phyloP scores from a whole-genome alignment of 257 asterid genomes.

The Solanum lycopersicoides region DNA sequence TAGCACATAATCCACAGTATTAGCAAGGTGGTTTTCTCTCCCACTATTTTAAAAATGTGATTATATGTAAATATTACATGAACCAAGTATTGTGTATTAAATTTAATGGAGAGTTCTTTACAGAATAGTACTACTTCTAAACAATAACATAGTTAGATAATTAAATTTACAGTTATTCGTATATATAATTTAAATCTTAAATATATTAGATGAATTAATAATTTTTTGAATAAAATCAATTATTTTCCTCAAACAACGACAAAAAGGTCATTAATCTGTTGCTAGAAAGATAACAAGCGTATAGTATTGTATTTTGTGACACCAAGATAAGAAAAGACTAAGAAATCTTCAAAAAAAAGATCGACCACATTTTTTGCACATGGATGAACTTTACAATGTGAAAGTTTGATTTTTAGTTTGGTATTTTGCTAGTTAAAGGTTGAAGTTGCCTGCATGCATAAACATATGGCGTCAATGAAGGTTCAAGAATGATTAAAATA shows the following conservation, averaged over 20 bases:
- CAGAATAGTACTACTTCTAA: no score
- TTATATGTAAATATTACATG: no score
- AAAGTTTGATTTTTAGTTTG: background rate
- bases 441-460: background rate
- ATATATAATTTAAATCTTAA: no score
- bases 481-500: background rate
- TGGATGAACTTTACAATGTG: background rate
- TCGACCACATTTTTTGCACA: background rate
- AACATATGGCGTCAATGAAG: background rate
- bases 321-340: background rate
- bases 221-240: background rate
- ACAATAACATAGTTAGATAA: background rate
- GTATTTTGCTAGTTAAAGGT: background rate
- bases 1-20: no score
- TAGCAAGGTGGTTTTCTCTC: no score
- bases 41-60: no score
- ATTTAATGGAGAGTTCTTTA: background rate
- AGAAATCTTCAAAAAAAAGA: background rate
- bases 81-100: background rate
- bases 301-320: background rate
- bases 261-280: background rate
- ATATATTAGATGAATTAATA: background rate
- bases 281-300: background rate
- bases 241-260: background rate
- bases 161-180: no score